Conservation (phyloP, 306 rosid genomes). For the Astragalus membranaceus region DNA sequence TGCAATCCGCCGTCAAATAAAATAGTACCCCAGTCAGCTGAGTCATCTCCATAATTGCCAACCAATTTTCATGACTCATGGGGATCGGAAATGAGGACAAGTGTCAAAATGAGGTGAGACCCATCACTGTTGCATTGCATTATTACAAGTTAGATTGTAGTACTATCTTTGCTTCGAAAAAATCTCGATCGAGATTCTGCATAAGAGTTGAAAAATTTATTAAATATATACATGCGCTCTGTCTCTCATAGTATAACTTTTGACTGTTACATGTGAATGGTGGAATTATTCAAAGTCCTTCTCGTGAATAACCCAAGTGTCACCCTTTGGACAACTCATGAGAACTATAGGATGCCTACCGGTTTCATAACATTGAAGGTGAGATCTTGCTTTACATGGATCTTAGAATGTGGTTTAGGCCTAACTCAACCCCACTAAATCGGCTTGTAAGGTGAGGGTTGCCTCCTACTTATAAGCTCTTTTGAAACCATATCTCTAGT, state of each 20-base stretch:
- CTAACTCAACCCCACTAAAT: no score
- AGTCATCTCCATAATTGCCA: slow-evolving; percentile 10
- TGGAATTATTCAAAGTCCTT: slow-evolving; percentile 24
- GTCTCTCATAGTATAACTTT: slow-evolving; percentile 24
- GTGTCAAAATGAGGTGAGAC: slow-evolving; percentile 17
- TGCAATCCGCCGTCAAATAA: no score
- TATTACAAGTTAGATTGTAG: not conserved
- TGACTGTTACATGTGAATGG: slow-evolving; percentile 44
- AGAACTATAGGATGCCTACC: slow-evolving; percentile 31
- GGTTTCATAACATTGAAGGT: not conserved
- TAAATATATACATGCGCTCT: no score
- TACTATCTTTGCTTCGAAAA: not conserved
- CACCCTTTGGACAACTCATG: slow-evolving; percentile 10
- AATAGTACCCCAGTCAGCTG: not conserved
- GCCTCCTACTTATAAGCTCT: no score
- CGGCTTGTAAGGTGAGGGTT: no score
- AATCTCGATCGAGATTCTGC: not conserved
- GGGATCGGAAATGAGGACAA: slow-evolving; percentile 15
- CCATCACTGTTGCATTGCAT: slow-evolving; percentile 11
- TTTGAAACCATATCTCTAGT: no score
- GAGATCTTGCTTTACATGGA: not conserved
- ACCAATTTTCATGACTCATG: slow-evolving; percentile 28
- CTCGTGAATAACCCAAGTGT: slow-evolving; percentile 31
- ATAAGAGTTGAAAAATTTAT: not conserved
- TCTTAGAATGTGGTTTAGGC: no score